A percentile compares a stretch with the other conserved stretches of the same genome.
phyloP scores from a whole-genome alignment of 306 rosid species.

The Dalbergia cultrata region DNA sequence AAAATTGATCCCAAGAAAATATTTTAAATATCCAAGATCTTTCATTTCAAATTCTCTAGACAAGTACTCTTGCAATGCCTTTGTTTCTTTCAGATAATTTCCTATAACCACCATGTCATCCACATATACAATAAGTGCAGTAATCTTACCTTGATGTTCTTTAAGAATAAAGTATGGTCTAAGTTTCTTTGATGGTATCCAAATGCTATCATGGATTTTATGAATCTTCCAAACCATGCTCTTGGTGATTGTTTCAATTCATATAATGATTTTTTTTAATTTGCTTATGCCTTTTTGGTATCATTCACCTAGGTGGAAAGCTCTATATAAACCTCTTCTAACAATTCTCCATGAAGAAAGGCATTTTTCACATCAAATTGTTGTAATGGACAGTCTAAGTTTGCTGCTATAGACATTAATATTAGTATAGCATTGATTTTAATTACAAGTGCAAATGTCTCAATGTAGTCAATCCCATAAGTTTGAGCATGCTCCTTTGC shows the following conservation, averaged over 20 bases:
- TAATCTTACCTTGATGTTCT: constrained; percentile 1
- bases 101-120: neutral
- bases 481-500: too few species aligned
- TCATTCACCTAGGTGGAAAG: too few species aligned
- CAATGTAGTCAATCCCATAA: neutral
- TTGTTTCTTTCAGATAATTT: neutral
- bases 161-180: constrained; percentile 7
- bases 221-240: constrained; percentile 25
- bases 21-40: constrained; percentile 13
- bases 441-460: too few species aligned
- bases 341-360: too few species aligned
- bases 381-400: constrained; percentile 16
- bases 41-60: constrained; percentile 31
- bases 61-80: neutral
- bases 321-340: too few species aligned
- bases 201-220: neutral
- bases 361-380: too few species aligned
- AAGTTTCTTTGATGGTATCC: constrained; percentile 11
- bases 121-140: constrained; percentile 7
- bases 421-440: neutral
- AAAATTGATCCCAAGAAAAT: constrained; percentile 7
- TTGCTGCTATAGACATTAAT: neutral
- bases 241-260: constrained; percentile 2
- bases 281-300: neutral
- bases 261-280: constrained; percentile 4